Evolutionary conservation across 2,329 filamentous ascomycete genomes (phyloP).

Genomic region (Sporothrix dimorphospora): DNA sequence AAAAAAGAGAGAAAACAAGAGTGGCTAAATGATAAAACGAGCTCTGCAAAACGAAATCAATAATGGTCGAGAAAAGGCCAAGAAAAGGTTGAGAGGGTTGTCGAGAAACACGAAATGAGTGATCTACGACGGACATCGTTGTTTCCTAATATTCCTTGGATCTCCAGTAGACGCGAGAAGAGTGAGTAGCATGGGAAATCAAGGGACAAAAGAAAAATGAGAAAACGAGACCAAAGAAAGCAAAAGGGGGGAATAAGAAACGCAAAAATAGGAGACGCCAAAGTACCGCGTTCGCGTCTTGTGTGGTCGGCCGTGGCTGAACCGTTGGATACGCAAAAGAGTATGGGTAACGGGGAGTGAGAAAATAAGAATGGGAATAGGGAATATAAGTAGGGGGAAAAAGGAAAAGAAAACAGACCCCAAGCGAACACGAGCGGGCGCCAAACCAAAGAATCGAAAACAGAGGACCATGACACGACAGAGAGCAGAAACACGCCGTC

Average conservation of each 20-base stretch:
- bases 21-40: background rate
- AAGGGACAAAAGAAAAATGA: background rate
- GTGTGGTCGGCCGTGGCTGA: constrained; percentile 16
- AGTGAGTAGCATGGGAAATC: background rate
- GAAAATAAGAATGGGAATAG: background rate
- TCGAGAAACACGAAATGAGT: constrained; percentile 7
- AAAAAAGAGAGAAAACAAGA: background rate
- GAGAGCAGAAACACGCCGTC: constrained; percentile 5
- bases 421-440: background rate
- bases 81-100: background rate
- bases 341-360: background rate
- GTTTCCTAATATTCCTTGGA: background rate
- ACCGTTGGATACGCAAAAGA: background rate
- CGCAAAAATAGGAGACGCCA: constrained; percentile 14
- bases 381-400: background rate
- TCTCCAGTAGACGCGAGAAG: background rate
- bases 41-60: too few relatives aligned
- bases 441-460: constrained; percentile 14
- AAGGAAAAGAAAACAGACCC: background rate
- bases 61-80: background rate
- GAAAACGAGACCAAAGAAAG: background rate
- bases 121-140: background rate
- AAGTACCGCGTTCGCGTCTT: constrained; percentile 5
- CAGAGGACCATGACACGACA: background rate
- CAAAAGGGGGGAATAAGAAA: constrained; percentile 2